Evolutionary conservation across 148 eudicot genomes (phyloP), one percentile per base, ranked within the genome.

Genomic region (Diospyros lotus): DNA sequence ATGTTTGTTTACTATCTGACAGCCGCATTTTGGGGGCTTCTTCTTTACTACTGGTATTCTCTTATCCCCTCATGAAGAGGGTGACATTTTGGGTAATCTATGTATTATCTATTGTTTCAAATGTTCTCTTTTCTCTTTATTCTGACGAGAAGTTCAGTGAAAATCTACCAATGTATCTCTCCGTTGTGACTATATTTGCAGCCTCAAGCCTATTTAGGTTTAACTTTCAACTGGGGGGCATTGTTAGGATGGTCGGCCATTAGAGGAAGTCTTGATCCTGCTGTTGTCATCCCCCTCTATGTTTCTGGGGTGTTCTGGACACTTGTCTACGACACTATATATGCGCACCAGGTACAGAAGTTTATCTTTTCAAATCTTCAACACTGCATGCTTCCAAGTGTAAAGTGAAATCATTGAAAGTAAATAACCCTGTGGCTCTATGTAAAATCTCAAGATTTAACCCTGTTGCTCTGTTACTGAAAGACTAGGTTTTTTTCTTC

Each of bases 151-250:
- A 9, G 3, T 40, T 61, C 14, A 2, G 28, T 28, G 51, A 18
- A 44, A 58, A 45, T 64, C 65, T 58, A 65, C 65, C 78, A 61
- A 71, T 82, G 54, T 53, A 51, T 73, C 68, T 76, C 54, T 56
- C 50, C 72, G 45, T 56, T 74, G 48, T 6, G 64, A 76, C 55
- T 75, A 4, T 69, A 73, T 62, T 82, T 68, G 79, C 93, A 93
- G 98, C 99, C 99, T 56, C 99, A 95, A 86, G 99, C 97, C 74
- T 95, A 67, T 82, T 93, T 95, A 76, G 99, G 99, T 48, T 85
- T 95, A 82, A 92, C 97, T 51, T 95, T 92, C 79, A 95, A 92
- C 80, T 95, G 97, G 99, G 98, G 99, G 80, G 99, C 99, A 58
- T 86, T 95, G 76, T 77, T 95, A 62, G 99, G 99, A 72, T 95